Evolutionary conservation across 768 basidiomycete species (phyloP).

Genomic region (Hypsizygus marmoreus): DNA sequence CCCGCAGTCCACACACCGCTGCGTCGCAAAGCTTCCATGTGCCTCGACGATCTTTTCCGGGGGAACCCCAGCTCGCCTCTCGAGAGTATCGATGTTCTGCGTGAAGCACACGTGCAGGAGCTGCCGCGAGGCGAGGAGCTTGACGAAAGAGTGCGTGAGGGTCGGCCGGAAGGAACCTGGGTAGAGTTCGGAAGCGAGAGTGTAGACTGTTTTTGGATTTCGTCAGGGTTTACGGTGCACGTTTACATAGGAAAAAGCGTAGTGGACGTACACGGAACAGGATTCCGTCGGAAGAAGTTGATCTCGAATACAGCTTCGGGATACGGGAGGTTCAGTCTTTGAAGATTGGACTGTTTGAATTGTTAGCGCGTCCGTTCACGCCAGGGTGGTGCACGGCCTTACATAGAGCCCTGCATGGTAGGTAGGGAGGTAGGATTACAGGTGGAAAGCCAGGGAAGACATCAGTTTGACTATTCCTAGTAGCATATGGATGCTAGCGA

Average conservation of each 20-base stretch:
- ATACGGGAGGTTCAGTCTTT: conserved; percentile 77
- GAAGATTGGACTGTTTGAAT: conserved; percentile 65
- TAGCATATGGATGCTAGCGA: background rate
- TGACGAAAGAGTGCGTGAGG: conserved; percentile 86
- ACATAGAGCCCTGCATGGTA: conserved; percentile 52
- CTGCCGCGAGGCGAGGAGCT: conserved; percentile 67
- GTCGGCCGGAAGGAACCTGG: conserved; percentile 91
- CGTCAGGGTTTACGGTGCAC: too few species aligned
- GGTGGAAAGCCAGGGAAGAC: background rate
- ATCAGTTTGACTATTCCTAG: too few species aligned
- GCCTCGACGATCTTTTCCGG: conserved; percentile 83
- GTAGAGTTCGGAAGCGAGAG: conserved; percentile 89
- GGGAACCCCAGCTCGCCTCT: conserved; percentile 80
- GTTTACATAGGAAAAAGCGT: background rate
- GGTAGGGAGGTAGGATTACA: background rate
- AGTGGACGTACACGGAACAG: conserved; percentile 66
- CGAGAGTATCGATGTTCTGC: conserved; percentile 93
- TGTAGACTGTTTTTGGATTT: conserved; percentile 88
- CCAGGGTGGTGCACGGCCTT: conserved; percentile 16
- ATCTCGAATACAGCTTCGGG: conserved; percentile 97
- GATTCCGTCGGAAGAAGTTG: conserved; percentile 77
- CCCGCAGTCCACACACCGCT: conserved; percentile 80
- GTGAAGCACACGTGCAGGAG: conserved; percentile 82
- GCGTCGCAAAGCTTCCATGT: conserved; percentile 91
- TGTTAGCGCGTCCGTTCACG: background rate